Evolutionary conservation across 1,284 basidiomycete genomes (phyloP), one percentile per base, ranked within the genome.

Genomic region (Takashimella tepidaria): DNA sequence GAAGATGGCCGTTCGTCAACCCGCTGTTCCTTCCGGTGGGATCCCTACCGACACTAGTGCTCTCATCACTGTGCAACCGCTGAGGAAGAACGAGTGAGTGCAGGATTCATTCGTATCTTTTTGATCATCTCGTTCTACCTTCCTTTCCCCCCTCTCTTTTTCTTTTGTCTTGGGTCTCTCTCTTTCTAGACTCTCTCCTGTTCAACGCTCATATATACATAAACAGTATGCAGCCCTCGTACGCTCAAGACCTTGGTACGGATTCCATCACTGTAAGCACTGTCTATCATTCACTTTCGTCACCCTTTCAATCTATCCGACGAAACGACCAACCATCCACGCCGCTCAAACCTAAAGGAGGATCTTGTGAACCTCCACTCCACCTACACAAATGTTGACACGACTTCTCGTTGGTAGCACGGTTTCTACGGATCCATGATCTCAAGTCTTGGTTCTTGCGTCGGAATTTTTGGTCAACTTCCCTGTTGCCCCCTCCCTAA

Each of bases 341-440:
- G n/a, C n/a, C n/a, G n/a, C n/a, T n/a, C n/a, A n/a, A n/a, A n/a
- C n/a, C n/a, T n/a, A n/a, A n/a, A n/a, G n/a, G n/a, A n/a, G n/a
- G n/a, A n/a, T 26, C 16, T 5, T 24, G 20, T 23, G 27, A 13
- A 41, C 21, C 25, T 49, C 25, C 24, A n/a, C 31, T 47, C 21
- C 12, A 13, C 19, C 20, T 44, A 20, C 24, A 23, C 44, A 10
- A 4, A 16, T 22, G 44, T 49, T 4, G 49, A 82, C 79, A 84
- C 85, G 21, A 20, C 19, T 37, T n/a, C n/a, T n/a, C n/a, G n/a
- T n/a, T n/a, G n/a, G n/a, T 82, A 83, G n/a, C 90, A 93, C 74
- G 92, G 90, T 23, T 56, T 89, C 51, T 95, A 95, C 66, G 92
- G 92, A 2, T 85, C 84, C 12, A 78, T 90, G 73, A 79, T 93